Evolutionary conservation across 495 filamentous ascomycete genomes (phyloP).

Genomic region (Neurospora sp.): DNA sequence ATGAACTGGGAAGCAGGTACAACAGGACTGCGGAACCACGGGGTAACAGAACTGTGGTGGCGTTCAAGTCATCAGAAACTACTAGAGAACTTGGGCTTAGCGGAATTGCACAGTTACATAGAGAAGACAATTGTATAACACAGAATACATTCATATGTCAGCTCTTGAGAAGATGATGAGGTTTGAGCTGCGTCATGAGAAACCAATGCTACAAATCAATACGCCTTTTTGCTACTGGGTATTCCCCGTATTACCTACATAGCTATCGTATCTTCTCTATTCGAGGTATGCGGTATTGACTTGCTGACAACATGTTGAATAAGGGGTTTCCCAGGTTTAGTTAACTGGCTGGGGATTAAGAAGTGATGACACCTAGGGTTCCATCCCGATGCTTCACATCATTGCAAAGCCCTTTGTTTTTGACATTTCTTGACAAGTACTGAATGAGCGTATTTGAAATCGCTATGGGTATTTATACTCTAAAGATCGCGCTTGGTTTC

Average conservation of each 20-base stretch:
- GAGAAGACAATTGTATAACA: not conserved
- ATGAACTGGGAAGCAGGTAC: not conserved
- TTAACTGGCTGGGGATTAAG: not conserved
- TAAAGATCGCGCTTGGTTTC: not conserved
- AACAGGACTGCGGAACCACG: not conserved
- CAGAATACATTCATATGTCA: not conserved
- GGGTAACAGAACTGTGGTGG: not conserved
- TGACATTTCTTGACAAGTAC: not conserved
- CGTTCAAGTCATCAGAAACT: too few relatives aligned
- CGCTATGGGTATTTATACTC: not conserved
- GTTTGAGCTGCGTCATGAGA: not conserved
- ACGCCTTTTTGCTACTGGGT: not conserved
- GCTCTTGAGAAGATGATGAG: not conserved
- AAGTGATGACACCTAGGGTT: not conserved
- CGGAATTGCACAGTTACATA: too few relatives aligned
- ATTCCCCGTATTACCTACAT: not conserved
- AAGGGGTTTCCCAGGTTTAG: not conserved
- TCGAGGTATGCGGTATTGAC: not conserved
- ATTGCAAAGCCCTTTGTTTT: not conserved
- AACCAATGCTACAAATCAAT: not conserved
- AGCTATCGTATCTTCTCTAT: not conserved
- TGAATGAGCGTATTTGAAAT: not conserved
- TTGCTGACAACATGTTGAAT: not conserved
- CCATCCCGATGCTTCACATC: not conserved
- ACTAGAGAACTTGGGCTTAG: too few relatives aligned